These are phyloP conservation scores for Phaeomoniella chlamydospora DNA, from an alignment of 2,329 filamentous ascomycete genomes.

Conservation along the genomic window DNA sequence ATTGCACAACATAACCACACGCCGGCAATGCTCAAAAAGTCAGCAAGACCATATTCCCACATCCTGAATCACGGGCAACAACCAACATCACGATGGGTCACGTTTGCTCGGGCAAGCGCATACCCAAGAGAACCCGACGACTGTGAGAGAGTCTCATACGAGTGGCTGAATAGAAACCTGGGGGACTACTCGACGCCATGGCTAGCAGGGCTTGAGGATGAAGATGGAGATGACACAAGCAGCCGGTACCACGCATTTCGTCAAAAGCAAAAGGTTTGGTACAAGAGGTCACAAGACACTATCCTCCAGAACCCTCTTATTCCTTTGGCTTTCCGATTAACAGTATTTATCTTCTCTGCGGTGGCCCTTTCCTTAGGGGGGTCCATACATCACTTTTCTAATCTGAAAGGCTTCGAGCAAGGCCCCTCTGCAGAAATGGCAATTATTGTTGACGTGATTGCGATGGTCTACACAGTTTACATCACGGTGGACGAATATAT, in stretches of 20 bases:
- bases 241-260: conserved; percentile 34
- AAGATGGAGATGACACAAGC: conserved; percentile 35
- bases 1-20: conserved; percentile 31
- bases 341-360: conserved; percentile 69
- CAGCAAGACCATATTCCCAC: conserved; percentile 4
- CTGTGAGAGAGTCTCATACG: conserved; percentile 25
- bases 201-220: conserved; percentile 31
- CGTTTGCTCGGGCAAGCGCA: conserved; percentile 25
- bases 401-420: conserved; percentile 15
- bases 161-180: conserved; percentile 30
- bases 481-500: conserved; percentile 97
- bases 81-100: conserved; percentile 30
- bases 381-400: conserved; percentile 53
- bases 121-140: conserved; percentile 23
- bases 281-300: conserved; percentile 49
- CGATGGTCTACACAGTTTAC: conserved; percentile 79
- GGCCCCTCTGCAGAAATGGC: conserved; percentile 74
- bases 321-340: conserved; percentile 68
- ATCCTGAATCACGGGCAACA: conserved; percentile 8
- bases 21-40: conserved; percentile 13
- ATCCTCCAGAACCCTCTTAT: conserved; percentile 73
- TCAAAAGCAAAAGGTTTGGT: conserved; percentile 35
- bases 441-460: conserved; percentile 75
- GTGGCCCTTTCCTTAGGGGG: conserved; percentile 66
- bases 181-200: conserved; percentile 34